phyloP scores from a whole-genome alignment of 331 rosid species.

The Quercus phellos region DNA sequence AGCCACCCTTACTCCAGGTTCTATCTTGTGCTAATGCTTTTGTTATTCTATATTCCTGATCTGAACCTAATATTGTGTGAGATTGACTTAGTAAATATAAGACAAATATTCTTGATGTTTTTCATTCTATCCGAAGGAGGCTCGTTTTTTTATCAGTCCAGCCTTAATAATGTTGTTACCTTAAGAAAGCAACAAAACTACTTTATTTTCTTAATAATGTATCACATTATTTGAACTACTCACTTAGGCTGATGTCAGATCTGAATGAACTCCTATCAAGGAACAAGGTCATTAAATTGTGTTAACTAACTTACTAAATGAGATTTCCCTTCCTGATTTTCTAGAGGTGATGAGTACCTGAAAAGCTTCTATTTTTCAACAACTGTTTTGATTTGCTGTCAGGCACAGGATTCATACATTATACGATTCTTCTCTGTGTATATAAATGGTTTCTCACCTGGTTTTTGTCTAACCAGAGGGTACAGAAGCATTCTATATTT shows the following conservation, averaged over 20 bases:
- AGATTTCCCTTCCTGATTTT: neutral
- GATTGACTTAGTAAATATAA: neutral
- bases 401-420: neutral
- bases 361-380: neutral
- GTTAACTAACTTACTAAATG: neutral
- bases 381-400: neutral
- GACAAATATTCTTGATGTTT: neutral
- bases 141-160: neutral
- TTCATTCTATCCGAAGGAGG: neutral
- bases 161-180: neutral
- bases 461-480: neutral
- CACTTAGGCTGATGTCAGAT: neutral
- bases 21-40: constrained; percentile 24
- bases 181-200: neutral
- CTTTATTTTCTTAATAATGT: neutral
- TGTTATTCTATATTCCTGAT: constrained; percentile 12
- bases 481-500: neutral
- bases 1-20: constrained; percentile 94
- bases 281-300: neutral
- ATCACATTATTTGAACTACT: neutral
- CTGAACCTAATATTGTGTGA: neutral
- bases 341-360: neutral
- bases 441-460: neutral
- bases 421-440: neutral
- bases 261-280: too few species aligned